Base-by-base conservation (phyloP, 2,329 filamentous ascomycete genomes). In the Thyridium curvatum region DNA sequence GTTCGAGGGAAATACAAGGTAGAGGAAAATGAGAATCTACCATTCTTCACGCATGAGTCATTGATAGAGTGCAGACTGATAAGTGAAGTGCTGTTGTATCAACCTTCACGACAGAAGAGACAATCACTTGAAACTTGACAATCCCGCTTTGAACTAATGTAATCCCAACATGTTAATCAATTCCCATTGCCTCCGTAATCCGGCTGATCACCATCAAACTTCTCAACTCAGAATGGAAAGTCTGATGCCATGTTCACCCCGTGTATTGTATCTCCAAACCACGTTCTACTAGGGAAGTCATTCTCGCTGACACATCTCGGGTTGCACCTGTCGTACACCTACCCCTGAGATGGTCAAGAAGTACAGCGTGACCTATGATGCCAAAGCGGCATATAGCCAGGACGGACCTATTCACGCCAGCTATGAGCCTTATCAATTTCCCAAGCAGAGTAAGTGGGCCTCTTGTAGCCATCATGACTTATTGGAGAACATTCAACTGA, bases 291-390 rank as follows among this genome's bases (percentile, higher is more conserved):
- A 8, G 44, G 44, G n/a, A 44, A 46, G 18, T 41, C 40, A 34
- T 40, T 42, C 39, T 46, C 34, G 39, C 36, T 40, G 39, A 46
- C 41, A 34, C 44, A 46, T 28, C 44, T 46, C 36, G 41, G 41
- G 41, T 46, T 44, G 30, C 44, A 46, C 34, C 41, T 39, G 42
- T 46, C 44, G 8, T 8, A 17, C 29, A 14, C 41, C 41, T 2
- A 18, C 31, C n/a, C 18, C n/a, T 3, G 30, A 32, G 30, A 12
- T 37, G 8, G 33, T 37, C 13, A 21, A 42, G 26, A n/a, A 29
- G 21, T 42, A 35, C 34, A 31, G 32, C 34, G 37, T 33, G 10
- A 37, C 34, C 12, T 37, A 34, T 18, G 30, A 35, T 13, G 21
- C 37, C 5, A 34, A 39, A 6, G 21, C 21, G 16, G 41, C 37